Evolutionary conservation across 108 stramenopile genomes (phyloP), one percentile per base, ranked within the genome.

Genomic region (Cyclostephanos invisitatus): DNA sequence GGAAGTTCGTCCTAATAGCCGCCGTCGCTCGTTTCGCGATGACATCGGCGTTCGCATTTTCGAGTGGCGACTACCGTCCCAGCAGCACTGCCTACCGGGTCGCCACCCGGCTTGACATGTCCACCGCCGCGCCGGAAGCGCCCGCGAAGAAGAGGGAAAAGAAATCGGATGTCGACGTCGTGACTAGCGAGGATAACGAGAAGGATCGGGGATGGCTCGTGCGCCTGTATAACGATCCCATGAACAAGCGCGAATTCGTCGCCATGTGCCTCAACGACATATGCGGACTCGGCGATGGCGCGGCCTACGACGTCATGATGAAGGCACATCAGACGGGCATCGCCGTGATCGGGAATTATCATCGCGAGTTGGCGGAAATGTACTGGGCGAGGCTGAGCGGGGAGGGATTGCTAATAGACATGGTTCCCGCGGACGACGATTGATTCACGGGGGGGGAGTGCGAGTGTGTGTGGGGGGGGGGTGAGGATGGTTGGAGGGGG

Each of bases 201-300:
- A 81, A 63, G 35, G 80, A 74, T 38, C 72, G 67, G 0, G 72
- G 77, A 48, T 91, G 90, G 90, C 73, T 73, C 28, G 81, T 91
- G 11, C 86, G 86, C 0, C 72, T 91, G 4, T 91, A 70, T 58
- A 91, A 91, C 67, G 90, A 91, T 53, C 86, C 90, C 14, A 83
- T 85, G 74, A 91, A 91, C 82, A 88, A 88, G 60, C 73, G 90
- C 47, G 87, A 88, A 77, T 88, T 86, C 77, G 90, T 91, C 2
- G 86, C 90, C 0, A 61, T 77, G 8, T 88, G 87, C 44, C 78
- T 91, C 48, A 71, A 55, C 9, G 74, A 84, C 21, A 80, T 91
- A 32, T 83, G 83, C 56, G 77, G 81, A 8, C 74, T 84, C 27
- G 75, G 74, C 15, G 90, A 91, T 29, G 65, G 77, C 11, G 72